Percentiles rank a stretch among this genome's conserved stretches.
Conservation (phyloP, 148 eudicot genomes). For the Fagopyrum homotropicum region DNA sequence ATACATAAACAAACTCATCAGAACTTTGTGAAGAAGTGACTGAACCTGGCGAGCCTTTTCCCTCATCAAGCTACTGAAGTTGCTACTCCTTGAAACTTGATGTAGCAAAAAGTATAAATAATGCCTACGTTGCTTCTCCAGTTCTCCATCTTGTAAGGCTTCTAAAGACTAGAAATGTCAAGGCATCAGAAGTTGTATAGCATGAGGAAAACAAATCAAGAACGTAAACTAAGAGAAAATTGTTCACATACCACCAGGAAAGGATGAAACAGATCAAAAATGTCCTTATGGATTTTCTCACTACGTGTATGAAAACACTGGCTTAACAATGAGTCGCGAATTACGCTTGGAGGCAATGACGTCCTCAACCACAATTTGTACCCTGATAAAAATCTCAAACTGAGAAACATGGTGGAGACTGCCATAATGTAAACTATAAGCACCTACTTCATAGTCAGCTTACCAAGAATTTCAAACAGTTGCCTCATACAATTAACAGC, state of each 20-base stretch:
- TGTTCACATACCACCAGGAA: slow-evolving; percentile 64
- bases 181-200: not conserved
- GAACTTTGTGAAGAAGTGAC: not conserved
- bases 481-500: slow-evolving; percentile 92
- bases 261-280: slow-evolving; percentile 90
- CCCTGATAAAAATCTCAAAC: slow-evolving; percentile 36
- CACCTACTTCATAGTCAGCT: slow-evolving; percentile 13
- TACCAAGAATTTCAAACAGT: slow-evolving; percentile 90
- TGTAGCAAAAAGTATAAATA: slow-evolving; percentile 82
- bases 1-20: not conserved
- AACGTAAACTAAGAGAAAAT: not conserved
- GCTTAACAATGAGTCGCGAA: slow-evolving; percentile 86
- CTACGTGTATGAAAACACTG: slow-evolving; percentile 95
- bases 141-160: slow-evolving; percentile 94
- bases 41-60: slow-evolving; percentile 93
- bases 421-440: not conserved
- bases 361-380: slow-evolving; percentile 95
- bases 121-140: slow-evolving; percentile 90
- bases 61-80: slow-evolving; percentile 86
- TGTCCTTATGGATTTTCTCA: slow-evolving; percentile 95
- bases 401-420: not conserved
- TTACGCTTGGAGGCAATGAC: slow-evolving; percentile 83
- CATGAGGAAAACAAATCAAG: not conserved
- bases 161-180: slow-evolving; percentile 69
- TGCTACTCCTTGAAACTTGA: slow-evolving; percentile 95